These are phyloP conservation scores for Achlya hypogyna DNA, from an alignment of 352 stramenopile genomes.

Conservation along the genomic window DNA sequence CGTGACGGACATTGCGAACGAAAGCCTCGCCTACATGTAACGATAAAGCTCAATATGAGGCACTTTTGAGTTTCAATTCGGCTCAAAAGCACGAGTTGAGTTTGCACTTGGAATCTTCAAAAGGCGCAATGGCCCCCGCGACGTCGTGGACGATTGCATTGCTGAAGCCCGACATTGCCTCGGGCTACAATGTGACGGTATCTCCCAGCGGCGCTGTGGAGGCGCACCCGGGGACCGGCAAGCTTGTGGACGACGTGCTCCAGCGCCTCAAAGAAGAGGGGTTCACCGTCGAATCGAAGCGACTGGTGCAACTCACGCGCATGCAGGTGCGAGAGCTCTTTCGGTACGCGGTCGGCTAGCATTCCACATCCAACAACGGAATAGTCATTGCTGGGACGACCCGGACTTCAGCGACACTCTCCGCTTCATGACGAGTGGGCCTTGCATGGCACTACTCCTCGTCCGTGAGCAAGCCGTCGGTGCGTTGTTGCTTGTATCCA, in stretches of 20 bases:
- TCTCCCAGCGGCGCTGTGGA: conserved; percentile 28
- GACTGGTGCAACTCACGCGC: conserved; percentile 32
- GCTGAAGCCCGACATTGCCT: conserved; percentile 54
- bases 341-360: conserved; percentile 24
- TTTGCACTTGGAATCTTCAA: not conserved
- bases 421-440: conserved; percentile 43
- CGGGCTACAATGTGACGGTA: conserved; percentile 32
- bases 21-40: conserved; percentile 22
- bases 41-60: not conserved
- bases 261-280: conserved; percentile 41
- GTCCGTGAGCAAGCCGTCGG: conserved; percentile 18
- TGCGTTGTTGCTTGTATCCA: not conserved
- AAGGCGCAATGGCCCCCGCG: not conserved
- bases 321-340: conserved; percentile 34
- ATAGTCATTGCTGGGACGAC: conserved; percentile 26
- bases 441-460: conserved; percentile 56
- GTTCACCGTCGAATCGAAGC: conserved; percentile 37
- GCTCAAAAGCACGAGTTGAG: not conserved
- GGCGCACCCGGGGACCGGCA: conserved; percentile 22
- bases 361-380: conserved; percentile 34
- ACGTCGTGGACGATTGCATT: conserved; percentile 37
- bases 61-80: not conserved
- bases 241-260: conserved; percentile 31
- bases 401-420: conserved; percentile 36
- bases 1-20: conserved; percentile 47